A percentile compares a stretch with the other conserved stretches of the same genome.
phyloP scores from a whole-genome alignment of 352 stramenopile genomes.

The Thalassiosira exigua region DNA sequence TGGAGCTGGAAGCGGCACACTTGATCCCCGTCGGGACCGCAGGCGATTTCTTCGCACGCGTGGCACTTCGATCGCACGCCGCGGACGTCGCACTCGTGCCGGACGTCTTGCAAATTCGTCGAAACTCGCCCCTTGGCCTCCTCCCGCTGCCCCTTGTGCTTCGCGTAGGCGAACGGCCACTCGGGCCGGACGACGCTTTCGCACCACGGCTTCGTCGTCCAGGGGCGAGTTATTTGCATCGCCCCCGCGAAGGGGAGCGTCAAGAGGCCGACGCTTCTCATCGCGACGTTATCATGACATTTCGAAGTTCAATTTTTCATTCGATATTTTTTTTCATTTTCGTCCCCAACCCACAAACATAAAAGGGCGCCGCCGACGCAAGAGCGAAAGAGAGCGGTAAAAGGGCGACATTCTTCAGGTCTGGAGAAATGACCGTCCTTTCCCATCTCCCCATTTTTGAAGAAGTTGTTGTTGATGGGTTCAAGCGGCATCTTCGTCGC shows the following conservation, averaged over 20 bases:
- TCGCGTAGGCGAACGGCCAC: slow-evolving; percentile 93
- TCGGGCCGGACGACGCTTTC: slow-evolving; percentile 85
- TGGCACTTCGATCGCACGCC: slow-evolving; percentile 94
- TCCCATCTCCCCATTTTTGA: no score
- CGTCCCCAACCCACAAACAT: no score
- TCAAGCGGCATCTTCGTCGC: no score
- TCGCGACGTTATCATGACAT: no score
- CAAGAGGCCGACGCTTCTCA: no score
- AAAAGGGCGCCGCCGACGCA: no score
- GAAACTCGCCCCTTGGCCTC: slow-evolving; percentile 90
- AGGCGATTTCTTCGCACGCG: slow-evolving; percentile 90
- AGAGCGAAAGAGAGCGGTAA: no score
- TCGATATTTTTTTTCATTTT: no score
- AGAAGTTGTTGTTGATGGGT: no score
- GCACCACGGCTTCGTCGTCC: slow-evolving; percentile 90
- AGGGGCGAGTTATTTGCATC: slow-evolving; percentile 86
- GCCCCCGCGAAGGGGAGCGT: slow-evolving; percentile 6
- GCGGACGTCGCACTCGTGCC: slow-evolving; percentile 89
- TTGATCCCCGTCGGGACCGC: slow-evolving; percentile 62
- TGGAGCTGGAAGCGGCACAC: slow-evolving; percentile 92
- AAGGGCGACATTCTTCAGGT: no score
- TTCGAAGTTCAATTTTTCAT: no score
- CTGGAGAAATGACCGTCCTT: no score
- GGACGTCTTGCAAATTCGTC: slow-evolving; percentile 90
- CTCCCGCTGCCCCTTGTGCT: slow-evolving; percentile 67